Base-by-base conservation (phyloP, 2,329 filamentous ascomycete genomes). In the Nannizzia gypsea region DNA sequence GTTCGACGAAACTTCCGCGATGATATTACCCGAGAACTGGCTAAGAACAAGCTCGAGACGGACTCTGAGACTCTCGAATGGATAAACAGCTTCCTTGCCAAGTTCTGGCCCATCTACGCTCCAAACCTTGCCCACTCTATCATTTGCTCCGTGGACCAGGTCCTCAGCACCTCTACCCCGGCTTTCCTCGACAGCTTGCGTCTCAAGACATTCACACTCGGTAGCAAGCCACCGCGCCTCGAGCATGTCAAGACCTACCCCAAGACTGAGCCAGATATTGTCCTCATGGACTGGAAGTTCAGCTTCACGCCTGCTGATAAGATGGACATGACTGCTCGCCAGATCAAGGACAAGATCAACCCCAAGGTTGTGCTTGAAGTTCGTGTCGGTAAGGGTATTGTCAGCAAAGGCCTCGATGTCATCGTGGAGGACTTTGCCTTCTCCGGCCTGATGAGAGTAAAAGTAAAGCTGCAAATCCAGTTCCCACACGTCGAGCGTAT, bases 231-330 rank as follows among this genome's bases (percentile, higher is more conserved):
- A 28, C 95, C 95, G 4, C 85, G 93, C 31, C 83, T 99, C 79
- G 93, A 99, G 75, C 91, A 97, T 69, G 93, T 99, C 73, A 97
- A 96, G 79, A 96, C 93, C 0, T 96, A 99, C 67, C 92, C 92
- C 61, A 95, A 93, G 73, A 89, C 89, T 1, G 90, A 96, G 66
- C 91, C 96, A 64, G 93, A 99, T 70, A 86, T 91, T 61, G 90
- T 99, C 46, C 83, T 97, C 69, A 99, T 99, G 93, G 93, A 99
- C 72, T 99, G 93, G 93, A 96, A 95, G 69, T 99, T 99, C 75
- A 97, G 92, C 80, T 99, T 99, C 77, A 97, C 89, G 0, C 93
- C 93, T 36, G 97, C 93, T 66, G 95, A 99, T 73, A 88, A 83
- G 2, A 85, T 88, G 65, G 93, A 99, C 73, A 84, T 99, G 81